Conservation (phyloP, 2,329 filamentous ascomycete species). For the Curvularia sp. region DNA sequence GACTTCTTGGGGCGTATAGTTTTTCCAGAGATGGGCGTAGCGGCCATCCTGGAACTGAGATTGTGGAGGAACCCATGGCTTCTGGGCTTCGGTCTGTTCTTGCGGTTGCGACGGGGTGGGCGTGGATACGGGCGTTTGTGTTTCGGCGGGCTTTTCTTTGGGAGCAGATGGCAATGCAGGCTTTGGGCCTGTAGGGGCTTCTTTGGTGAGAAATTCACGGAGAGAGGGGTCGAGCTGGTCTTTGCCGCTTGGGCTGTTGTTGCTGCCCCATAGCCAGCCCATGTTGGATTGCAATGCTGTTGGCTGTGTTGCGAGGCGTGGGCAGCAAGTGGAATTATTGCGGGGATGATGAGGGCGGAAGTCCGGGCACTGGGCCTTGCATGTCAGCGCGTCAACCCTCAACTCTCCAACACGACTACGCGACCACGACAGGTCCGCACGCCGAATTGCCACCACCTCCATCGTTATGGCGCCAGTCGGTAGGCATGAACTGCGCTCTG, state of each 20-base stretch:
- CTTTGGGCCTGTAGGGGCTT: slow-evolving; percentile 75
- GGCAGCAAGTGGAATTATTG: slow-evolving; percentile 17
- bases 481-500: slow-evolving; percentile 13
- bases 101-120: slow-evolving; percentile 15
- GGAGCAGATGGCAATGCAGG: slow-evolving; percentile 38
- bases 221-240: slow-evolving; percentile 83
- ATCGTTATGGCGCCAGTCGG: slow-evolving; percentile 46
- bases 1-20: slow-evolving; percentile 75
- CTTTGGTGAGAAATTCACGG: slow-evolving; percentile 82
- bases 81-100: slow-evolving; percentile 26
- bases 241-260: slow-evolving; percentile 54
- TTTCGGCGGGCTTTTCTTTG: slow-evolving; percentile 35
- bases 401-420: slow-evolving; percentile 29
- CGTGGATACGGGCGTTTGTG: slow-evolving; percentile 17
- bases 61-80: slow-evolving; percentile 55
- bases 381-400: slow-evolving; percentile 27
- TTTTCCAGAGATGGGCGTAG: slow-evolving; percentile 91
- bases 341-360: slow-evolving; percentile 20
- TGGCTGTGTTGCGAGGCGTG: slow-evolving; percentile 7
- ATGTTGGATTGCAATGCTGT: slow-evolving; percentile 49
- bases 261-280: slow-evolving; percentile 68
- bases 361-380: slow-evolving; percentile 14
- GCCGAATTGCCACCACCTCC: slow-evolving; percentile 24
- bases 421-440: slow-evolving; percentile 17
- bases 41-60: slow-evolving; percentile 73